phyloP scores from a whole-genome alignment of 1,284 basidiomycete species.

The Anthracocystis setariae region DNA sequence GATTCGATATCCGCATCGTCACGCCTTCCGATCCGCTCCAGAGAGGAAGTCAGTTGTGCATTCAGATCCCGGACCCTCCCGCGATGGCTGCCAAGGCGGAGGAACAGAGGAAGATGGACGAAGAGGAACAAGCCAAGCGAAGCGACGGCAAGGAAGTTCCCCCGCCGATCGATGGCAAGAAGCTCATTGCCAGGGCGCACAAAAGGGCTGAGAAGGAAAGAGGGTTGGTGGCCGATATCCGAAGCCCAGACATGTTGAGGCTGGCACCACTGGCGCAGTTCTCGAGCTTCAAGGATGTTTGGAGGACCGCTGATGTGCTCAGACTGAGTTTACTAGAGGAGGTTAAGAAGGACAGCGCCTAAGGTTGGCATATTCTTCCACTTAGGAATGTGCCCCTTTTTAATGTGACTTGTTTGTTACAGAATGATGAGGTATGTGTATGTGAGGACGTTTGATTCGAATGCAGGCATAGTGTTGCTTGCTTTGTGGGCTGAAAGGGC shows the following conservation, averaged over 20 bases:
- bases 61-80: slow-evolving; percentile 51
- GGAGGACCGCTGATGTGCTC: slow-evolving; percentile 53
- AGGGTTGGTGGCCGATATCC: slow-evolving; percentile 60
- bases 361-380: no score
- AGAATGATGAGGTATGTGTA: no score
- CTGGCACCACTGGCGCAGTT: slow-evolving; percentile 64
- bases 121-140: slow-evolving; percentile 2
- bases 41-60: slow-evolving; percentile 59
- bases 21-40: slow-evolving; percentile 56
- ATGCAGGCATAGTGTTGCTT: no score
- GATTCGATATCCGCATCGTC: slow-evolving; percentile 48
- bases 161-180: slow-evolving; percentile 45
- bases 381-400: no score
- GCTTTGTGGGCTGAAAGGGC: no score
- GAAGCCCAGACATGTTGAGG: slow-evolving; percentile 62
- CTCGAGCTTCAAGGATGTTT: slow-evolving; percentile 59
- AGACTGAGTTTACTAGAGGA: slow-evolving; percentile 42
- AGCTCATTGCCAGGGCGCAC: slow-evolving; percentile 56
- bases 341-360: slow-evolving; percentile 5
- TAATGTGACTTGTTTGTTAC: no score
- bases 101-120: slow-evolving; percentile 5
- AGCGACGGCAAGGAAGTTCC: slow-evolving; percentile 46
- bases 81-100: not conserved
- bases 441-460: no score
- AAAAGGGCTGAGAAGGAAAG: slow-evolving; percentile 47